Evolutionary conservation across 768 basidiomycete species (phyloP), one percentile per base, ranked within the genome.

Genomic region (Phlebiopsis flavidoalba): DNA sequence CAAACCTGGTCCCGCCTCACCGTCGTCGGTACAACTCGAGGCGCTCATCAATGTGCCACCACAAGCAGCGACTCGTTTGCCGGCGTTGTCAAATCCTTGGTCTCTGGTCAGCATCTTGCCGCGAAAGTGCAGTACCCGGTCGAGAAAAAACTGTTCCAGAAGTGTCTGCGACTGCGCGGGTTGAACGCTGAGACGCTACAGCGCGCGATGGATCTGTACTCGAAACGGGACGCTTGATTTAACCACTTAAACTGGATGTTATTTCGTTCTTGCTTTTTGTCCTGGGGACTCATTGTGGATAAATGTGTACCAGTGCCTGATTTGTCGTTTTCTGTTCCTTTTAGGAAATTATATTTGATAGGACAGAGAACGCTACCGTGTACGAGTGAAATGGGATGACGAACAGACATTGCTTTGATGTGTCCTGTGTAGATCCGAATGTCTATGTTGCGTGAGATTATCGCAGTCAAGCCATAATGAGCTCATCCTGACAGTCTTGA

Each of bases 41-140:
- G 91, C 92, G 3, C 73, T 94, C 60, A 91, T 94, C 74, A 94
- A 93, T 69, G 87, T 94, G 6, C n/a, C n/a, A n/a, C n/a, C 90
- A 93, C 73, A 93, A 94, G 73, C 92, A 94, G 69, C 84, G 92
- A 37, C 74, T 87, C 65, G 89, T 91, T n/a, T 56, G 90, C 92
- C 10, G 82, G 81, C 15, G 86, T 91, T 46, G 89, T 93, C 75
- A 91, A 92, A 71, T 80, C 83, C 7, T 75, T 93, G 58, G 89
- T 93, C 8, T 85, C 87, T 10, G 89, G 90, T 1, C 92, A 93
- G 69, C 92, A 93, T 66, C 81, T 92, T 10, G 89, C 92, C 1
- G 85, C 86, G 60, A 82, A 83, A 26, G 79, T 91, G 31, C 83
- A 89, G 43, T 87, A 83, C 64, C 79, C 82, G 31, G 74, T 87